phyloP scores from a whole-genome alignment of 2,329 filamentous ascomycete species.

The Calonectria hongkongensis region DNA sequence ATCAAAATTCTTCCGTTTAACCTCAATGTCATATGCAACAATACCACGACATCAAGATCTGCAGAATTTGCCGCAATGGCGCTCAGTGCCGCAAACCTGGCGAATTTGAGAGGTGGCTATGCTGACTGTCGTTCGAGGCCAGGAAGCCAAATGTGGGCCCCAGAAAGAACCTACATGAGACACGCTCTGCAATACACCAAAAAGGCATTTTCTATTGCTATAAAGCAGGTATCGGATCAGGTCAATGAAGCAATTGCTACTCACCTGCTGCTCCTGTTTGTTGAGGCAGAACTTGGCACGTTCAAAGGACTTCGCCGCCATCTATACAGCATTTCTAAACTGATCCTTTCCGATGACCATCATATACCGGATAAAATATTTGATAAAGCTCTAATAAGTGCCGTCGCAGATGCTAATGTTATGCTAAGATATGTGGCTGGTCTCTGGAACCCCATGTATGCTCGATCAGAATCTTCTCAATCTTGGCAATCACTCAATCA shows the following conservation, averaged over 20 bases:
- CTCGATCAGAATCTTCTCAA: not conserved
- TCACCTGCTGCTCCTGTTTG: not conserved
- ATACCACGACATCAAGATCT: not conserved
- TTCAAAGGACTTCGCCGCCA: not conserved
- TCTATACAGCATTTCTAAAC: not conserved
- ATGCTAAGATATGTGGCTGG: conserved; percentile 5
- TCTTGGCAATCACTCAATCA: not conserved
- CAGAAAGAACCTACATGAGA: not conserved
- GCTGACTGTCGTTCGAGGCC: not conserved
- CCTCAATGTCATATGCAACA: conserved; percentile 1
- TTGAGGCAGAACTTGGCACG: conserved; percentile 5
- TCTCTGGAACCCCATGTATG: not conserved
- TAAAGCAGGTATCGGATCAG: not conserved
- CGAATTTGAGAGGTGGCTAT: not conserved
- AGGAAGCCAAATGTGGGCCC: not conserved
- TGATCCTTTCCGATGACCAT: not conserved
- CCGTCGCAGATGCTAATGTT: conserved; percentile 6
- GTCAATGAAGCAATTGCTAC: conserved; percentile 7
- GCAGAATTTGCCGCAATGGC: conserved; percentile 14
- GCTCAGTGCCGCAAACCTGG: not conserved
- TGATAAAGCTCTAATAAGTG: not conserved
- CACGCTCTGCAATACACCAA: conserved; percentile 6
- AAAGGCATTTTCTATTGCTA: not conserved
- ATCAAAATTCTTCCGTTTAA: conserved; percentile 4
- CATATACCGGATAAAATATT: not conserved